A percentile compares a stretch with the other conserved stretches of the same genome.
Conservation (phyloP, 306 rosid genomes). For the Macrotyloma uniflorum region DNA sequence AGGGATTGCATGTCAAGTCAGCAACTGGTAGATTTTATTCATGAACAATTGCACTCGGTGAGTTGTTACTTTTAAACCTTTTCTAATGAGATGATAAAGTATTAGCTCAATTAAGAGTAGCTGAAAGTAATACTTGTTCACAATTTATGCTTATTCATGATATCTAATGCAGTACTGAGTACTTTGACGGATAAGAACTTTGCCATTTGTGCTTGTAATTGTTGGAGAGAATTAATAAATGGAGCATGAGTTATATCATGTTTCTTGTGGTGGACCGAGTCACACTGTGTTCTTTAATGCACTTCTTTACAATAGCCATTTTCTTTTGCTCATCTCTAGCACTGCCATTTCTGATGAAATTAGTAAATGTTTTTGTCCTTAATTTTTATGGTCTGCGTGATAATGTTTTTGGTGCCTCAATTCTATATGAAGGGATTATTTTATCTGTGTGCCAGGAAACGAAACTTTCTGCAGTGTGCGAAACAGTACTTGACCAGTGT, state of each 20-base stretch:
- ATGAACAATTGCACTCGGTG: constrained; percentile 66
- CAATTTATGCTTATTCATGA: background rate
- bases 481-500: constrained; percentile 82
- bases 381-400: background rate
- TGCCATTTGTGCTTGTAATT: constrained; percentile 6
- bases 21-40: constrained; percentile 84
- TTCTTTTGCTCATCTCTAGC: constrained; percentile 18
- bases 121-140: background rate
- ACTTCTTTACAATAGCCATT: background rate
- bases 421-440: background rate
- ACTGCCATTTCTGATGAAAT: background rate
- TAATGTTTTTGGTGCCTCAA: too few relatives aligned
- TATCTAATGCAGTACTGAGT: constrained; percentile 6
- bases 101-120: background rate
- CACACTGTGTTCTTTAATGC: background rate
- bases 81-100: background rate
- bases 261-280: constrained; percentile 4
- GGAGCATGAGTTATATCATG: background rate
- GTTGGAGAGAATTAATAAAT: constrained; percentile 19
- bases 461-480: constrained; percentile 78
- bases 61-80: constrained; percentile 35
- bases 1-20: constrained; percentile 99
- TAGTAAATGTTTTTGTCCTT: background rate
- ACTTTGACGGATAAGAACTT: constrained; percentile 3
- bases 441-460: constrained; percentile 62